phyloP scores from a whole-genome alignment of 345 rosid species.

The Syzygium jambos region DNA sequence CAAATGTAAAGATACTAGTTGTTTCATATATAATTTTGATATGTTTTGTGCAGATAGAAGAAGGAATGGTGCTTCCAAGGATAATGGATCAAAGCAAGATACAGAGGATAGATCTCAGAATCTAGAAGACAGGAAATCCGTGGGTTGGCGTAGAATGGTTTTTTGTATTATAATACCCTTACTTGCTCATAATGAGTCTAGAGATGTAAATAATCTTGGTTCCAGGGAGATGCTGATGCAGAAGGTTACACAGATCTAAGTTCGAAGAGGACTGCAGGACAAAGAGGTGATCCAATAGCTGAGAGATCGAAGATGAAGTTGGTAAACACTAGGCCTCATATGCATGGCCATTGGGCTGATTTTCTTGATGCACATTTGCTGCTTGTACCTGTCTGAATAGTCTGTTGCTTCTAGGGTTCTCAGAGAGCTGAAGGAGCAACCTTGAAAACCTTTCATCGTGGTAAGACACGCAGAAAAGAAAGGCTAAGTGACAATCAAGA shows the following conservation, averaged over 20 bases:
- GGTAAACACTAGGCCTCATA: background rate
- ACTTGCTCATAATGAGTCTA: background rate
- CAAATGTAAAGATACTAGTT: background rate
- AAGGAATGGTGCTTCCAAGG: conserved; percentile 9
- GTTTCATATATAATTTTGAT: background rate
- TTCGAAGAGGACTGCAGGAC: background rate
- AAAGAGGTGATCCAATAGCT: background rate
- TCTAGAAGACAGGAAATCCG: background rate
- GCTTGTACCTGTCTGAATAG: background rate
- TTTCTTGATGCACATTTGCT: background rate
- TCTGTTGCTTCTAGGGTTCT: background rate
- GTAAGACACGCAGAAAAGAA: background rate
- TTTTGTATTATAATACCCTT: background rate
- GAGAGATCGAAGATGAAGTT: background rate
- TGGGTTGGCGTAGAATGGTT: background rate
- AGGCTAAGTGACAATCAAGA: background rate
- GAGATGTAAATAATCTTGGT: background rate
- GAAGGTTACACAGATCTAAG: background rate
- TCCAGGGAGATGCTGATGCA: background rate
- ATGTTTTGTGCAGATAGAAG: conserved; percentile 6
- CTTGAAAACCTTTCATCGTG: background rate
- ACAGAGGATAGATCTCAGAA: background rate
- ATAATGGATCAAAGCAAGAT: conserved; percentile 3
- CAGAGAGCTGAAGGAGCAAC: background rate
- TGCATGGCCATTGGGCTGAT: background rate